Percentiles rank a stretch among this genome's conserved stretches.
Conservation (phyloP, 352 stramenopile genomes). For the Phytophthora hybrid region DNA sequence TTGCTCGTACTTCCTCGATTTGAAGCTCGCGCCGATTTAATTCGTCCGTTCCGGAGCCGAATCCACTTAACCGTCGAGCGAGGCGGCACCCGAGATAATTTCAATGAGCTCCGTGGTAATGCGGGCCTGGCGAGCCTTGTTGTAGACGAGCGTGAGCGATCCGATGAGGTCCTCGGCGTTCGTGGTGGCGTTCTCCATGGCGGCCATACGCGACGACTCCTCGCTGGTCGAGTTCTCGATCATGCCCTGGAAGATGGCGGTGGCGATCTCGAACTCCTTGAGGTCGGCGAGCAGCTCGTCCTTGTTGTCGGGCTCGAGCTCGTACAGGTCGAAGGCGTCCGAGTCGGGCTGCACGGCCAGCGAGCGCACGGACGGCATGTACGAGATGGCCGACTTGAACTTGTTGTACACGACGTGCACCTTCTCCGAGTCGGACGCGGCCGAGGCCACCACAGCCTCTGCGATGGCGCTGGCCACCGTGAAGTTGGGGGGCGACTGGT, state of each 20-base stretch:
- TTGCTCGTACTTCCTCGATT: constrained; percentile 40
- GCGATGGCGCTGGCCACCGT: constrained; percentile 93
- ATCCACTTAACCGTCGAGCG: constrained; percentile 90
- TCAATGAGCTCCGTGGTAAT: constrained; percentile 99
- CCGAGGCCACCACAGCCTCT: constrained; percentile 77
- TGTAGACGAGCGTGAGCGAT: constrained; percentile 90
- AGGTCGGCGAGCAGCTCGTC: constrained; percentile 97
- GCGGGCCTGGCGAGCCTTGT: constrained; percentile 94
- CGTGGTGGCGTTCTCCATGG: constrained; percentile 99
- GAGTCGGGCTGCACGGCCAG: constrained; percentile 65
- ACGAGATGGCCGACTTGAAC: constrained; percentile 96
- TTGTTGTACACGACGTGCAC: constrained; percentile 98
- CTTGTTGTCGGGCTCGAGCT: constrained; percentile 98
- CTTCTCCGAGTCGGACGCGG: constrained; percentile 91
- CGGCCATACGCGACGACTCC: constrained; percentile 98
- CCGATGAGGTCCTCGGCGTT: constrained; percentile 99
- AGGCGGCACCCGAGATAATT: constrained; percentile 98
- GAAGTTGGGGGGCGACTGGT: constrained; percentile 90
- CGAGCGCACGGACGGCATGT: constrained; percentile 93
- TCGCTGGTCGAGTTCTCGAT: constrained; percentile 98
- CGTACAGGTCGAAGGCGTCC: constrained; percentile 92
- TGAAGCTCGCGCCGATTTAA: constrained; percentile 26
- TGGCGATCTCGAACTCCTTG: constrained; percentile 94
- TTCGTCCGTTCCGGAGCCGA: constrained; percentile 32
- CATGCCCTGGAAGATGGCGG: constrained; percentile 95